A percentile compares a stretch with the other conserved stretches of the same genome.
These are phyloP conservation scores for Talaromyces piceae DNA, from an alignment of 2,329 filamentous ascomycete genomes.

Conservation along the genomic window DNA sequence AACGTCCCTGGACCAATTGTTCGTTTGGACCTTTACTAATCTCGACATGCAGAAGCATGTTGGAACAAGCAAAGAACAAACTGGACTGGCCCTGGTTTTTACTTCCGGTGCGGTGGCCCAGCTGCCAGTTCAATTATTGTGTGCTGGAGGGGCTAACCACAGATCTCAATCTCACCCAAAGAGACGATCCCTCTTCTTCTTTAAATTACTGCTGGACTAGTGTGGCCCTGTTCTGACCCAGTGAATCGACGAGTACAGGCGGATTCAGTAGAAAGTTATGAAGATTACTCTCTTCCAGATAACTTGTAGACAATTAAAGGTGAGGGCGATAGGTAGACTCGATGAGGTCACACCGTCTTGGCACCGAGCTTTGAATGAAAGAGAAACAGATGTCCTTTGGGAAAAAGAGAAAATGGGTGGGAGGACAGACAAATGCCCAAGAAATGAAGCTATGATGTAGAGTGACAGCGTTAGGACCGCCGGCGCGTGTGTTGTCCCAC, in stretches of 20 bases:
- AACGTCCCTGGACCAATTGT: background rate
- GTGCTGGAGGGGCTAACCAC: background rate
- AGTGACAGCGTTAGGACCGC: background rate
- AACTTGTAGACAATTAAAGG: no score
- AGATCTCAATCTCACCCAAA: background rate
- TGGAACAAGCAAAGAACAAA: background rate
- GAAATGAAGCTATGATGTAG: background rate
- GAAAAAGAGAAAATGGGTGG: background rate
- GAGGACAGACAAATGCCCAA: background rate
- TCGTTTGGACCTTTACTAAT: background rate
- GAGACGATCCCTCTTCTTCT: background rate
- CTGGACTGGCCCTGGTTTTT: background rate
- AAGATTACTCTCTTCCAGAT: no score
- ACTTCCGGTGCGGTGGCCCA: background rate
- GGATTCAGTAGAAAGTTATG: no score
- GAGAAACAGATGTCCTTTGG: background rate
- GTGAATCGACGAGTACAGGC: no score
- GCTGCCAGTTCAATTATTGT: background rate
- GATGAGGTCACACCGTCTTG: background rate
- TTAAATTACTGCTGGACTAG: no score
- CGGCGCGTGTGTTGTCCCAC: slow-evolving; percentile 1
- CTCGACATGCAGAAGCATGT: background rate
- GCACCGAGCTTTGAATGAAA: background rate
- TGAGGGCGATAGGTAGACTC: no score
- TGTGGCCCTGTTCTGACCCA: no score